These are phyloP conservation scores for Lizonia empirigonia DNA, from an alignment of 2,329 filamentous ascomycete species.

Conservation along the genomic window DNA sequence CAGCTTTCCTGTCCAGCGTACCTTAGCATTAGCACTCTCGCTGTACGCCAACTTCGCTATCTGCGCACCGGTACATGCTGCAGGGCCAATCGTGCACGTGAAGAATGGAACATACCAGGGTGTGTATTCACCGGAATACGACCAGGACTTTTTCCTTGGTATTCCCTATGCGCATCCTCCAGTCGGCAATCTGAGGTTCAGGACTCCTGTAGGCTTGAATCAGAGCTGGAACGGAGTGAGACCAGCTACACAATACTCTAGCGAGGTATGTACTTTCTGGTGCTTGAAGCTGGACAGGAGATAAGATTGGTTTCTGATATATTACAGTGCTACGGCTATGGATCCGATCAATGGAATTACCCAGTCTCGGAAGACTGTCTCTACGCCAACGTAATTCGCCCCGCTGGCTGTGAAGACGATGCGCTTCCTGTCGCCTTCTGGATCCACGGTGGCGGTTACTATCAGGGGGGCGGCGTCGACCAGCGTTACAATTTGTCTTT, in stretches of 20 bases:
- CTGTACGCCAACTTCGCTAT: slow-evolving; percentile 22
- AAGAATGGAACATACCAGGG: slow-evolving; percentile 54
- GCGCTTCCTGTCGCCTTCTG: slow-evolving; percentile 61
- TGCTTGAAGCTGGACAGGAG: neutral
- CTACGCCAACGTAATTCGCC: slow-evolving; percentile 60
- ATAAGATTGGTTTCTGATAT: neutral
- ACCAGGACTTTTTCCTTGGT: slow-evolving; percentile 55
- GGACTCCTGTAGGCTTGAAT: slow-evolving; percentile 55
- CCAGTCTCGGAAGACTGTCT: slow-evolving; percentile 59
- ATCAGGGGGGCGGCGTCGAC: slow-evolving; percentile 57
- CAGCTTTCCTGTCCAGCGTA: too few species aligned
- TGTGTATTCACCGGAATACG: slow-evolving; percentile 46
- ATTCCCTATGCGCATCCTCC: slow-evolving; percentile 55
- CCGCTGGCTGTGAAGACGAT: slow-evolving; percentile 40
- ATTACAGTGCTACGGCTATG: slow-evolving; percentile 46
- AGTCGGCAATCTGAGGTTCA: slow-evolving; percentile 57
- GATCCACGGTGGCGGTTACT: slow-evolving; percentile 61
- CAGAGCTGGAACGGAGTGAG: slow-evolving; percentile 44
- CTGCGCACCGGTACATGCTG: slow-evolving; percentile 9
- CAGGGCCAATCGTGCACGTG: slow-evolving; percentile 42
- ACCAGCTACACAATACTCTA: slow-evolving; percentile 45
- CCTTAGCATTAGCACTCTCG: slow-evolving; percentile 17
- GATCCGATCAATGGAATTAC: slow-evolving; percentile 48
- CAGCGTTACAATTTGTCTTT: slow-evolving; percentile 58
- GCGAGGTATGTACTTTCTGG: slow-evolving; percentile 17